Conservation (phyloP, 768 basidiomycete genomes). For the Tulasnella sp. region DNA sequence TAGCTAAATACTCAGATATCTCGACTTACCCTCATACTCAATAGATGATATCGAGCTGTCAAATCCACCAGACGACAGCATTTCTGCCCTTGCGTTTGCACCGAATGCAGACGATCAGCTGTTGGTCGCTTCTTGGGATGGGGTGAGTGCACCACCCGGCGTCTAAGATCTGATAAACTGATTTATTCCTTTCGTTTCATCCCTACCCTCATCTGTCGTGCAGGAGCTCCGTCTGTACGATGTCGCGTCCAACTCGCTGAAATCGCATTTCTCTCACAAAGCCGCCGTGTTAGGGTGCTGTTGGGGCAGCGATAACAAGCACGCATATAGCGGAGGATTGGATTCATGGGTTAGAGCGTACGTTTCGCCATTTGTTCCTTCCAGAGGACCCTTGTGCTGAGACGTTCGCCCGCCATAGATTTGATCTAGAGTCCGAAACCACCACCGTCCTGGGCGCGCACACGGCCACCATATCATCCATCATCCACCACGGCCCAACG, state of each 20-base stretch:
- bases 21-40: neutral
- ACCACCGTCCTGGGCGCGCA: conserved; percentile 75
- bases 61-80: conserved; percentile 76
- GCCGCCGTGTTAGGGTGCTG: conserved; percentile 83
- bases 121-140: conserved; percentile 88
- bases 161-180: conserved; percentile 15
- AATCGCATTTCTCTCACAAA: conserved; percentile 81
- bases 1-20: neutral
- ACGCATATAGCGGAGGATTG: conserved; percentile 81
- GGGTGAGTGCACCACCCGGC: conserved; percentile 43
- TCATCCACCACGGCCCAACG: conserved; percentile 60
- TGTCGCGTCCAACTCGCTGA: conserved; percentile 55
- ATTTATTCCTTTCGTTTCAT: conserved; percentile 39
- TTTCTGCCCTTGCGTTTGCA: conserved; percentile 77
- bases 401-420: conserved; percentile 44
- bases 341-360: conserved; percentile 81
- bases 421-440: conserved; percentile 72
- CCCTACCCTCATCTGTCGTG: conserved; percentile 38
- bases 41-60: conserved; percentile 23
- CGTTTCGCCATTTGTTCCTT: conserved; percentile 37
- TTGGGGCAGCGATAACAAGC: conserved; percentile 58
- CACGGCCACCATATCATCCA: conserved; percentile 70
- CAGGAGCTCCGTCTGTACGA: conserved; percentile 62
- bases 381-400: neutral
- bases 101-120: conserved; percentile 74